These are phyloP conservation scores for Paspalum notatum DNA, from an alignment of 176 grass and related monocot genomes.

Conservation along the genomic window DNA sequence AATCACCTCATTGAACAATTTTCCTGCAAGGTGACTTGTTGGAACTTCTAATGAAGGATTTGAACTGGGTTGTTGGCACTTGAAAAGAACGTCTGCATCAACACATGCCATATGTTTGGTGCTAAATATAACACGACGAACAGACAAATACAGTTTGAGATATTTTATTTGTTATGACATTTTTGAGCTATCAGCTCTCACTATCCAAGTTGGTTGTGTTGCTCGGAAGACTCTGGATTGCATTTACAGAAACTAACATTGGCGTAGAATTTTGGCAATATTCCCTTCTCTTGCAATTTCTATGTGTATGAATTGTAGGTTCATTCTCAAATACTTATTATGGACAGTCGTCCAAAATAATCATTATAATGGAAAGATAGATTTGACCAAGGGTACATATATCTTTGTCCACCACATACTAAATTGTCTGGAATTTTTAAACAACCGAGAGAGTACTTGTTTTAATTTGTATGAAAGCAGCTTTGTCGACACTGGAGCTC, in stretches of 20 bases:
- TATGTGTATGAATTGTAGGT: too few relatives aligned
- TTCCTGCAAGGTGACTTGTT: neutral
- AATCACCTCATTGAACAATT: slow-evolving; percentile 5
- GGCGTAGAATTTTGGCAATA: neutral
- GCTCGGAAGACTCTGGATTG: neutral
- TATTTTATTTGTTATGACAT: neutral
- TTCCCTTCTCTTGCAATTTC: neutral
- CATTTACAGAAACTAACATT: neutral
- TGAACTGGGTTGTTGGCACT: neutral
- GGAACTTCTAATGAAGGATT: neutral
- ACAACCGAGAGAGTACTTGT: neutral
- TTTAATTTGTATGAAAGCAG: neutral
- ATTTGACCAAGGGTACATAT: too few relatives aligned
- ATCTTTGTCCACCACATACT: too few relatives aligned
- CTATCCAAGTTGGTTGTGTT: neutral
- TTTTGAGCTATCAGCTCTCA: neutral
- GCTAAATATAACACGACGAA: neutral
- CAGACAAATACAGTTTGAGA: neutral
- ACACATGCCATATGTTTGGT: neutral
- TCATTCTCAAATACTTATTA: too few relatives aligned
- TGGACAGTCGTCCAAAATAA: neutral
- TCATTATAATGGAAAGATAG: too few relatives aligned
- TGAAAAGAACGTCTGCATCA: neutral
- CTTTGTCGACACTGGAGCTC: slow-evolving; percentile 10
- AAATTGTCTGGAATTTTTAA: too few relatives aligned